These are phyloP conservation scores for Melocanna baccifera DNA, from an alignment of 176 grass and related monocot genomes.

Conservation along the genomic window DNA sequence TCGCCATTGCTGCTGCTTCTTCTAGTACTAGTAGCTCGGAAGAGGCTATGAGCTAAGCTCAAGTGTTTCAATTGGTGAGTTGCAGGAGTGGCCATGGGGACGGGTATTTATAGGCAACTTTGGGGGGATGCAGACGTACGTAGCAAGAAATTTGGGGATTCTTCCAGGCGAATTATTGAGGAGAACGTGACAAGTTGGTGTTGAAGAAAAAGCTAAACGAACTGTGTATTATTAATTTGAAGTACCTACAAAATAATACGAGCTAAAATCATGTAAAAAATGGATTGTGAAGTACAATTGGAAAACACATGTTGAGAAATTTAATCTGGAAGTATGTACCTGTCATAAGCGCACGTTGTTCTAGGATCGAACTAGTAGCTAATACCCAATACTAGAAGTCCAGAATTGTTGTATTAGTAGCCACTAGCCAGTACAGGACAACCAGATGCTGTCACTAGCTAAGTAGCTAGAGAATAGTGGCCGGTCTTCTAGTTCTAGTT, in stretches of 20 bases:
- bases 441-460: neutral
- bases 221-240: neutral
- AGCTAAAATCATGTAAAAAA: neutral
- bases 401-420: neutral
- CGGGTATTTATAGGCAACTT: slow-evolving; percentile 35
- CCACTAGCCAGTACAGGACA: neutral
- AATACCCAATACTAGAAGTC: neutral
- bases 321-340: neutral
- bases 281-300: neutral
- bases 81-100: slow-evolving; percentile 5
- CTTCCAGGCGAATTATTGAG: slow-evolving; percentile 34
- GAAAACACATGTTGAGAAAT: slow-evolving; percentile 6
- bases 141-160: slow-evolving; percentile 21
- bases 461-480: neutral
- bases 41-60: neutral
- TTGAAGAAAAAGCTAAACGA: neutral
- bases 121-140: slow-evolving; percentile 12
- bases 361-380: neutral
- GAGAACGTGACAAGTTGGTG: slow-evolving; percentile 52
- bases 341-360: slow-evolving; percentile 1
- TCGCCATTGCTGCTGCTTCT: slow-evolving; percentile 33
- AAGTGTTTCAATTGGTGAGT: slow-evolving; percentile 34
- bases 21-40: neutral
- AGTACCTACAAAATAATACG: slow-evolving; percentile 10
- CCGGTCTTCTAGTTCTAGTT: neutral